phyloP scores from a whole-genome alignment of 805 yeast species.

The Kuraishia borneana region DNA sequence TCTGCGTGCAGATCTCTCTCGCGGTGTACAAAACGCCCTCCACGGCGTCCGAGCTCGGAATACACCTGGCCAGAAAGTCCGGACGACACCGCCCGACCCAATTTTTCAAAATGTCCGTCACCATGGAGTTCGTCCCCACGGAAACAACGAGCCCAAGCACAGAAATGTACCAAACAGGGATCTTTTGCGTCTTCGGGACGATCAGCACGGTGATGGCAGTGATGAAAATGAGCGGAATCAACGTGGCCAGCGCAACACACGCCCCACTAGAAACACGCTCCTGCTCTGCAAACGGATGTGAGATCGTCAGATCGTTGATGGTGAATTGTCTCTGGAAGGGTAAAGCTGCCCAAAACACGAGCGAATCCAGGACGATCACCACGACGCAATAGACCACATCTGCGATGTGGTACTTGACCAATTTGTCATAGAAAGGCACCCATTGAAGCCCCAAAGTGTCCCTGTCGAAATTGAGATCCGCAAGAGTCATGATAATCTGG shows the following conservation, averaged over 20 bases:
- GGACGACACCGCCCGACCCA: conserved; percentile 90
- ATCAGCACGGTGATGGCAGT: conserved; percentile 16
- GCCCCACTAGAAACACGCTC: conserved; percentile 57
- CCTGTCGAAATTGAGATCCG: conserved; percentile 12
- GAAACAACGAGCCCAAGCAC: conserved; percentile 56
- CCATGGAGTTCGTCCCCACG: conserved; percentile 43
- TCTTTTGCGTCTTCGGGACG: conserved; percentile 39
- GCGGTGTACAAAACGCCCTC: conserved; percentile 43
- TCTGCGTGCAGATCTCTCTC: conserved; percentile 54
- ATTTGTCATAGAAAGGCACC: conserved; percentile 8
- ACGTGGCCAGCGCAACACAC: conserved; percentile 41
- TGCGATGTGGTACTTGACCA: conserved; percentile 15
- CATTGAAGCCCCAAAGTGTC: conserved; percentile 13
- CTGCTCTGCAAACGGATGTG: conserved; percentile 68
- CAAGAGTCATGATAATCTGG: not conserved
- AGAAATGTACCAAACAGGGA: conserved; percentile 53
- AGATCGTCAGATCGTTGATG: conserved; percentile 63
- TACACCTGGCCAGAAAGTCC: conserved; percentile 80
- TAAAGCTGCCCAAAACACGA: conserved; percentile 17
- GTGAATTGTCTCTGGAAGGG: conserved; percentile 78
- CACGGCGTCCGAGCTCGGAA: conserved; percentile 53
- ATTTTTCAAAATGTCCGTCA: conserved; percentile 69
- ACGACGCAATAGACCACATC: conserved; percentile 9
- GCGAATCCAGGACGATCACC: conserved; percentile 11
- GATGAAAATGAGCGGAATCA: conserved; percentile 37